These are phyloP conservation scores for Leishmania tarentolae DNA, from an alignment of 208 protist genomes.

Conservation along the genomic window DNA sequence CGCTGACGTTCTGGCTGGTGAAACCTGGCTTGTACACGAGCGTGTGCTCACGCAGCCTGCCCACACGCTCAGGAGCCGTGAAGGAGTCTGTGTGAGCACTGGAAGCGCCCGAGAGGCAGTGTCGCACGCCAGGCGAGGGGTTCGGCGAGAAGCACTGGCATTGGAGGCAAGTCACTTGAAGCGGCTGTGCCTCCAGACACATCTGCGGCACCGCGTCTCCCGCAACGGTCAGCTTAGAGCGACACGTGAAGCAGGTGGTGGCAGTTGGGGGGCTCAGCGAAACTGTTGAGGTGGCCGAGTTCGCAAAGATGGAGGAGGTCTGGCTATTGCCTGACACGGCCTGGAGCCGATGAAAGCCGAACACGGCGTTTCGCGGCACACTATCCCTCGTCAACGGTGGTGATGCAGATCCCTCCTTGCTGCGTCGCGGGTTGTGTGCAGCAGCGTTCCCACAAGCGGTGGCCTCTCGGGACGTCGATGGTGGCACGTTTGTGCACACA, in stretches of 20 bases:
- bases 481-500: background rate
- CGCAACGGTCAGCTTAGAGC: background rate
- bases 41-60: background rate
- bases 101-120: background rate
- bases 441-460: background rate
- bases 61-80: background rate
- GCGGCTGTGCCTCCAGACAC: background rate
- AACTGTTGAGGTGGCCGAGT: background rate
- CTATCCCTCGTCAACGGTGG: background rate
- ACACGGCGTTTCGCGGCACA: background rate
- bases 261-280: background rate
- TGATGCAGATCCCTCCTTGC: background rate
- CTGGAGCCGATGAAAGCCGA: background rate
- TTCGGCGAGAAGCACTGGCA: background rate
- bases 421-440: background rate
- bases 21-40: background rate
- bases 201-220: background rate
- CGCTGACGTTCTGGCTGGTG: background rate
- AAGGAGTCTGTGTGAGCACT: background rate
- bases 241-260: background rate
- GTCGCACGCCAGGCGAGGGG: background rate
- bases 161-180: background rate
- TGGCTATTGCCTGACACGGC: background rate
- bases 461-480: background rate
- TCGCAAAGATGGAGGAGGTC: background rate